phyloP scores from a whole-genome alignment of 2,329 filamentous ascomycete species.

The Diaporthe eres region DNA sequence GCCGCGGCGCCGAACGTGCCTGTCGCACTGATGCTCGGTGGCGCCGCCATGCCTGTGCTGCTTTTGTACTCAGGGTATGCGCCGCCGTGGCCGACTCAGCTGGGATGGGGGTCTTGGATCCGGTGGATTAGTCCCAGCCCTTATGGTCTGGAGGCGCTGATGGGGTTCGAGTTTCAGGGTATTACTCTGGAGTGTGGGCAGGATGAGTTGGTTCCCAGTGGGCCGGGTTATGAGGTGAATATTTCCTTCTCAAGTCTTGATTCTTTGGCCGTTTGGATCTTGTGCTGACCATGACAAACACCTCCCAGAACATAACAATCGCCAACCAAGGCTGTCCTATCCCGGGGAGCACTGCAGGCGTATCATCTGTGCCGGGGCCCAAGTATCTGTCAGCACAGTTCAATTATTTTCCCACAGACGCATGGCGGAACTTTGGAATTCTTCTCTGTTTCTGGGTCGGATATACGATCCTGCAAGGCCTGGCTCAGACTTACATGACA shows the following conservation, averaged over 20 bases:
- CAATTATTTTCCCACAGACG: not conserved
- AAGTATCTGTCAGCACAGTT: conserved; percentile 1
- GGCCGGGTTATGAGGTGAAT: not conserved
- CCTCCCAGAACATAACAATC: not conserved
- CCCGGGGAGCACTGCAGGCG: not conserved
- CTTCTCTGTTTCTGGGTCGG: not conserved
- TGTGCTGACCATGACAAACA: not conserved
- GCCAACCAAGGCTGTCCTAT: conserved; percentile 16
- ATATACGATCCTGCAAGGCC: not conserved
- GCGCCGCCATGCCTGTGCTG: conserved; percentile 59
- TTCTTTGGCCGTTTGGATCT: too few species aligned
- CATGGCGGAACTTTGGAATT: not conserved
- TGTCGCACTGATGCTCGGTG: conserved; percentile 1
- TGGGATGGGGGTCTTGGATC: conserved; percentile 65
- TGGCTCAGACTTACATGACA: not conserved
- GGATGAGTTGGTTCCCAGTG: not conserved
- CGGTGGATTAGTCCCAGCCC: conserved; percentile 60
- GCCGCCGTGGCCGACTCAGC: conserved; percentile 63
- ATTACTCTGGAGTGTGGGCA: not conserved
- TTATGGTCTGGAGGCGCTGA: not conserved
- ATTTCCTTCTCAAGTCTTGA: rapidly evolving
- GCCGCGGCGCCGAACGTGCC: conserved; percentile 1
- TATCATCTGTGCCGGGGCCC: not conserved
- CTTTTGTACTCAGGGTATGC: conserved; percentile 6
- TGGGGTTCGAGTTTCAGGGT: not conserved